These are phyloP conservation scores for Apophysomyces ossiformis DNA, from an alignment of 371 early-diverging fungal genomes.

Conservation along the genomic window DNA sequence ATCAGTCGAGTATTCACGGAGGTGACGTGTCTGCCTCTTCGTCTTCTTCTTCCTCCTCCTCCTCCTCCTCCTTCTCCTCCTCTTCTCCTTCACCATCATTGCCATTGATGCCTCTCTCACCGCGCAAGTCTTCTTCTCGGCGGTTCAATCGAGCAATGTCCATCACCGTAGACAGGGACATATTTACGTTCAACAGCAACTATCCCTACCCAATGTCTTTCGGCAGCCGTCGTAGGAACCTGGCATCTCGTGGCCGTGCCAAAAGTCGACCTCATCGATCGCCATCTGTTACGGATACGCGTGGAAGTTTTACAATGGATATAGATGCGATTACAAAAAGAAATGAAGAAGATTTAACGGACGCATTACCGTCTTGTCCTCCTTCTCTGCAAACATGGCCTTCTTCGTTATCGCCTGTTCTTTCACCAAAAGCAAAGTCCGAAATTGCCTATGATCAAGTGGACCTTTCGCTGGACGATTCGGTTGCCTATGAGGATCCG, in stretches of 20 bases:
- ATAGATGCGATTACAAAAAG: not conserved
- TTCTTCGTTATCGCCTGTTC: not conserved
- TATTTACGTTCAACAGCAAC: not conserved
- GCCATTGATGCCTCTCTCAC: not conserved
- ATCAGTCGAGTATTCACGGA: not conserved
- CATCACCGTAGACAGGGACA: not conserved
- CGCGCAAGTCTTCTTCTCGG: slow-evolving; percentile 7
- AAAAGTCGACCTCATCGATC: slow-evolving; percentile 8
- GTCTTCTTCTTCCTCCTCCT: not conserved
- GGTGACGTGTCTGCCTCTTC: not conserved
- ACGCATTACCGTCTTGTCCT: not conserved
- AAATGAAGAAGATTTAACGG: not conserved
- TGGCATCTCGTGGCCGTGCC: slow-evolving; percentile 4
- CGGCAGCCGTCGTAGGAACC: not conserved
- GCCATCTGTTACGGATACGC: not conserved
- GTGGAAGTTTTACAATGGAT: slow-evolving; percentile 8
- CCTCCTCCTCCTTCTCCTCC: not conserved
- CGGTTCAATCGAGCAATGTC: slow-evolving; percentile 7
- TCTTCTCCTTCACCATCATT: not conserved
- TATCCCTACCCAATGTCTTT: not conserved
- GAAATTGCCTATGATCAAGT: slow-evolving; percentile 7
- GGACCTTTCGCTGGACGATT: slow-evolving; percentile 9
- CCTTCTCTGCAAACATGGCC: not conserved
- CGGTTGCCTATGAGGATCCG: slow-evolving; percentile 5
- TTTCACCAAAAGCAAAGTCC: not conserved